These are phyloP conservation scores for Lyophyllum decastes DNA, from an alignment of 768 basidiomycete species.

Conservation along the genomic window DNA sequence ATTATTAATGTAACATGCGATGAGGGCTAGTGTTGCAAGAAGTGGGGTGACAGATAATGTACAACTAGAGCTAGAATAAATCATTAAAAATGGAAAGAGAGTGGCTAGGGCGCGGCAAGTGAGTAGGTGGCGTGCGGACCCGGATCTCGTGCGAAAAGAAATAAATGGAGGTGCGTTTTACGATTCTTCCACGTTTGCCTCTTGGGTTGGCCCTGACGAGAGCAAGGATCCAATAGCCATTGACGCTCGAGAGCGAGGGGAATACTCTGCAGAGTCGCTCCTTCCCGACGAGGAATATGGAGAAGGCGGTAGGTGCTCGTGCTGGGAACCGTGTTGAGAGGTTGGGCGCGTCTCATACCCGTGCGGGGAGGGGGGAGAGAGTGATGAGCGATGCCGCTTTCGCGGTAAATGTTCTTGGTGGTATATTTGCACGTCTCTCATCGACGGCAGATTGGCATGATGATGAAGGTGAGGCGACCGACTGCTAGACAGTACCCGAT, in stretches of 20 bases:
- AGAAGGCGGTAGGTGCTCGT: constrained; percentile 63
- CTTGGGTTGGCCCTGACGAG: constrained; percentile 44
- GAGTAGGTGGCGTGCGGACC: background rate
- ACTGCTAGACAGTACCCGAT: constrained; percentile 30
- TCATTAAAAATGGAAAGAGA: constrained; percentile 5
- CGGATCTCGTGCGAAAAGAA: constrained; percentile 6
- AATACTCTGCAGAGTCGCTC: constrained; percentile 69
- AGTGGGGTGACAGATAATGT: constrained; percentile 6
- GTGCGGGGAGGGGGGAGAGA: constrained; percentile 52
- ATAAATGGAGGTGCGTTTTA: constrained; percentile 9
- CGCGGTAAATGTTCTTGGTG: constrained; percentile 44
- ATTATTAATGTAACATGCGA: constrained; percentile 12
- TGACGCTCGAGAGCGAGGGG: constrained; percentile 68
- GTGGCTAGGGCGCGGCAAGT: background rate
- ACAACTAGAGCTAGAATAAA: constrained; percentile 15
- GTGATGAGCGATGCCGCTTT: constrained; percentile 67
- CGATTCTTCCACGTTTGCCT: constrained; percentile 34
- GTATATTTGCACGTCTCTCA: constrained; percentile 35
- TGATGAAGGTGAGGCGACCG: constrained; percentile 35
- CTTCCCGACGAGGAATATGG: constrained; percentile 70
- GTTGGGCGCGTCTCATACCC: constrained; percentile 41
- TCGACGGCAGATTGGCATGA: constrained; percentile 30
- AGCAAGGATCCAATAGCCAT: constrained; percentile 83
- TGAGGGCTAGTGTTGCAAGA: constrained; percentile 5
- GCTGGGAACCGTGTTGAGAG: constrained; percentile 27